Percentiles rank a stretch among this genome's conserved stretches.
phyloP scores from a whole-genome alignment of 371 early-diverging fungal species.

The Vairimorpha ceranae region DNA sequence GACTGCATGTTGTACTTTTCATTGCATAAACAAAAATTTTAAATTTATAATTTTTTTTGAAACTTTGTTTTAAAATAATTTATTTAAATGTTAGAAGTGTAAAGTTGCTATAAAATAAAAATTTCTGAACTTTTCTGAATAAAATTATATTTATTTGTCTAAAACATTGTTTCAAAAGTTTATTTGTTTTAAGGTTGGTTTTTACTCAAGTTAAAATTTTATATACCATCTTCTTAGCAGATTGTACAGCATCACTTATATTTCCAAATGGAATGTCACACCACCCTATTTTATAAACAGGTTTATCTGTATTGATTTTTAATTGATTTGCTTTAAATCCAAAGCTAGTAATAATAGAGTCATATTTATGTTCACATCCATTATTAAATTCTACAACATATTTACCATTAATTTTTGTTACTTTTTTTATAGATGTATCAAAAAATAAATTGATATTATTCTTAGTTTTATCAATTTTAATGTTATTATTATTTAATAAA shows the following conservation, averaged over 20 bases:
- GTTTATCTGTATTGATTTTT: conserved; percentile 10
- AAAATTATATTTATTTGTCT: no score
- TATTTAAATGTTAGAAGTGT: no score
- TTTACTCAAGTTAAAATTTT: no score
- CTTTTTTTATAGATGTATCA: conserved; percentile 14
- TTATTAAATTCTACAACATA: conserved; percentile 7
- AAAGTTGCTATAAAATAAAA: no score
- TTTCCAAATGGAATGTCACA: conserved; percentile 35
- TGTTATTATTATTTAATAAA: conserved; percentile 1
- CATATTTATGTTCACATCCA: not conserved
- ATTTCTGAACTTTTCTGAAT: no score
- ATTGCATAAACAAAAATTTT: not conserved
- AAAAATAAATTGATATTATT: conserved; percentile 20
- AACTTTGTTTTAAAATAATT: not conserved
- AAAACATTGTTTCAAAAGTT: no score
- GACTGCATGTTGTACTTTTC: not conserved
- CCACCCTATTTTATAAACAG: conserved; percentile 42
- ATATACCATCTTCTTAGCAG: conserved; percentile 25
- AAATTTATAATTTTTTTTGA: conserved; percentile 1
- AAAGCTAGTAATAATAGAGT: conserved; percentile 28
- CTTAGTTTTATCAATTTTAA: not conserved
- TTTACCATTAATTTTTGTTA: not conserved
- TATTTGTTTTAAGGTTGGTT: no score
- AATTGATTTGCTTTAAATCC: conserved; percentile 29
- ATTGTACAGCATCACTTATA: not conserved